Evolutionary conservation across 108 stramenopile species (phyloP), one percentile per base, ranked within the genome.

Genomic region (Skeletonema tropicum): DNA sequence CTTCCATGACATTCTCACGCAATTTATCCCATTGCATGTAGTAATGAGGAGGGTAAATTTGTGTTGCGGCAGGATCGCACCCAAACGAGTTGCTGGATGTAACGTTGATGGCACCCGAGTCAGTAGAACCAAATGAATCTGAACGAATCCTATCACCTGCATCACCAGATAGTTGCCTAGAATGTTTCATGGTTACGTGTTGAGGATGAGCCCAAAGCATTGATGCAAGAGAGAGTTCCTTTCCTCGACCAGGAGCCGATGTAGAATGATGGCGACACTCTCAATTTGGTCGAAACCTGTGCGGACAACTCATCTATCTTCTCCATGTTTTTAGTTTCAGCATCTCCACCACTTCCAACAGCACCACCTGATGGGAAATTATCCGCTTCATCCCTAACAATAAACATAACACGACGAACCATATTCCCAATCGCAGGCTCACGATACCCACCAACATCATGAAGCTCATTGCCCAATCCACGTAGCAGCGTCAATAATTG

Each of bases 121-220:
- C 79, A 23, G 52, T 55, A 42, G 73, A 74, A 32, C 64, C 76
- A 21, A 81, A 65, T 13, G 85, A 79, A 65, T 77, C 84, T 2
- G 68, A 70, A 4, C 83, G 61, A 17, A 77, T 57, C 5, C 73
- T 61, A 49, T 72, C 79, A 49, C 42, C 60, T 9, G 42, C 61
- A 17, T 38, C 71, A 36, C 71, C 71, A 12, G 71, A 79, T 63
- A 38, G 61, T 41, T 64, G 21, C 5, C 69, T 39, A 12, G 60
- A 57, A 59, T 79, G 77, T 55, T 64, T 59, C 73, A 72, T 66
- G 25, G 72, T 79, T 11, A 90, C 78, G 48, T 91, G 90, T 62
- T 90, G 90, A 13, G 94, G 94, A 71, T 92, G 80, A 6, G 91
- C 88, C 94, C 94, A 94, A n/a, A 94, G 75, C 86, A 94, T 91